These are phyloP conservation scores for Wickerhamiella qilinensis DNA, from an alignment of 805 yeast genomes.

Conservation along the genomic window DNA sequence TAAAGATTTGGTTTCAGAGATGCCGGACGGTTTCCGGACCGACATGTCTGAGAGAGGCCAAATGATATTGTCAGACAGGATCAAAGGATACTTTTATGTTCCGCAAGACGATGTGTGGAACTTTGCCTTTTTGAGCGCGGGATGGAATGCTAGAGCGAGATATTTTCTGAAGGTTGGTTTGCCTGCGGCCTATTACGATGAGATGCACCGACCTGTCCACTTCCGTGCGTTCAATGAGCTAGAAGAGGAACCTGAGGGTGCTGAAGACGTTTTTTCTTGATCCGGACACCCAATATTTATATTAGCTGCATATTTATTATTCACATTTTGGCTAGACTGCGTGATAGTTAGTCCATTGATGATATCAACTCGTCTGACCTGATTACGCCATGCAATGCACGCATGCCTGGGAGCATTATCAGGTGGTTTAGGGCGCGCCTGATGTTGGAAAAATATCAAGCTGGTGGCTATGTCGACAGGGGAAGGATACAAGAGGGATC, in stretches of 20 bases:
- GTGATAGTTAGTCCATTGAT: too few relatives aligned
- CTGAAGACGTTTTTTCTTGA: slow-evolving; percentile 1
- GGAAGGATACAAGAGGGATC: slow-evolving; percentile 20
- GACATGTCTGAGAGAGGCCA: slow-evolving; percentile 48
- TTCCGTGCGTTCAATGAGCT: slow-evolving; percentile 54
- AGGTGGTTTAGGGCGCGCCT: too few relatives aligned
- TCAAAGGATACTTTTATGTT: slow-evolving; percentile 69
- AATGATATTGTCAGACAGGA: slow-evolving; percentile 52
- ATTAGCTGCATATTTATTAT: too few relatives aligned
- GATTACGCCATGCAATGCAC: too few relatives aligned
- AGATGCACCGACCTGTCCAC: slow-evolving; percentile 76
- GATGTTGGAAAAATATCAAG: too few relatives aligned
- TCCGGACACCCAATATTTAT: too few relatives aligned
- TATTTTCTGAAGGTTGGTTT: slow-evolving; percentile 56
- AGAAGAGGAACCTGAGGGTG: slow-evolving; percentile 3
- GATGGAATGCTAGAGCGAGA: slow-evolving; percentile 49
- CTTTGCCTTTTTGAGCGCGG: slow-evolving; percentile 72
- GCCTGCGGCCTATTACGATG: slow-evolving; percentile 74
- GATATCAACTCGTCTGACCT: too few relatives aligned
- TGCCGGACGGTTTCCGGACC: slow-evolving; percentile 46
- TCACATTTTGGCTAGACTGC: too few relatives aligned
- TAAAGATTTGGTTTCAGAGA: slow-evolving; percentile 34
- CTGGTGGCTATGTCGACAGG: not conserved
- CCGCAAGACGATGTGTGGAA: slow-evolving; percentile 86
- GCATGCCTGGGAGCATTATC: too few relatives aligned